A percentile compares a stretch with the other conserved stretches of the same genome.
phyloP scores from a whole-genome alignment of 768 basidiomycete genomes.

The Kwoniella botswanensis region DNA sequence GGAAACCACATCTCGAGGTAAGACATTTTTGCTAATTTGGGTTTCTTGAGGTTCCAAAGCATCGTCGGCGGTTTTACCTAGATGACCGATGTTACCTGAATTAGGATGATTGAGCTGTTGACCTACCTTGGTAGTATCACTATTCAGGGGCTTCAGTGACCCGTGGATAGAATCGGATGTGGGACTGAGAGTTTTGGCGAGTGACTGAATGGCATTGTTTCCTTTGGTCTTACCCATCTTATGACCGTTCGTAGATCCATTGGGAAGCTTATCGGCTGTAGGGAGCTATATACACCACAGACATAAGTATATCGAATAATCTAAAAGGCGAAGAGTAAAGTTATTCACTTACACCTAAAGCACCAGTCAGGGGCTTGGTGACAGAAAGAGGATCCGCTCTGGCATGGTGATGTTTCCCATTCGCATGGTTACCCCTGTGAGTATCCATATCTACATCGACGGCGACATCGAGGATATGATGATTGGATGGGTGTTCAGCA shows the following conservation, averaged over 20 bases:
- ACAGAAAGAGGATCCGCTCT: neutral
- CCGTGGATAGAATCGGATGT: neutral
- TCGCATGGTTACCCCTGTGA: constrained; percentile 2
- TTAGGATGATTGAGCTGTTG: constrained; percentile 15
- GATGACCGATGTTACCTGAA: constrained; percentile 6
- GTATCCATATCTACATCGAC: neutral
- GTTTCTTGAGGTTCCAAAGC: constrained; percentile 2
- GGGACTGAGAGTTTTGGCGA: neutral
- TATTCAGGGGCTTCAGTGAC: neutral
- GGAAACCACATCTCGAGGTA: neutral
- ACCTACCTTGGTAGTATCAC: constrained; percentile 2
- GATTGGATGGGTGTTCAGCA: neutral
- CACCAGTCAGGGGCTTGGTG: constrained; percentile 2
- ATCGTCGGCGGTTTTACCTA: constrained; percentile 11
- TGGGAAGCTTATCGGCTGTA: constrained; percentile 2
- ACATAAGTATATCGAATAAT: neutral
- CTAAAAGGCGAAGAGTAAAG: neutral
- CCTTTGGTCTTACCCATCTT: constrained; percentile 9
- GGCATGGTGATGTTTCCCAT: constrained; percentile 15
- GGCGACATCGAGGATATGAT: neutral
- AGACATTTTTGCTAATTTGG: neutral
- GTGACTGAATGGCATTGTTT: neutral
- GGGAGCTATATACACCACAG: neutral
- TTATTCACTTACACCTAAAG: constrained; percentile 1
- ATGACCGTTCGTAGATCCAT: neutral